Base-by-base conservation (phyloP, 768 basidiomycete species). In the Clitopilus hobsonii region DNA sequence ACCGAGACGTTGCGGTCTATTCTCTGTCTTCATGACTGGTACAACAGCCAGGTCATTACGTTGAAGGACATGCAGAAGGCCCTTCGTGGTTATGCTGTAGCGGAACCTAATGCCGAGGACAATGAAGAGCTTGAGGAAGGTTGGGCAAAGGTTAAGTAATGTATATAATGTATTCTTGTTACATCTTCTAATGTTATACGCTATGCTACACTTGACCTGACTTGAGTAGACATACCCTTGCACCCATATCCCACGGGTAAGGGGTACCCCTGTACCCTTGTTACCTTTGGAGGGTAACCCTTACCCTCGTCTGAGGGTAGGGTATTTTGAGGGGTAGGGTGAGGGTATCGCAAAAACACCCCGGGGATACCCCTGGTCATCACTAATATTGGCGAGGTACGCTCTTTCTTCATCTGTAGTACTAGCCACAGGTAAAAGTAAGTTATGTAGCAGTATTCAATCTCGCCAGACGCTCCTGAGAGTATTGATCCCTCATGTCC, bases 11-110 rank as follows among this genome's bases (percentile, higher is more conserved):
- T 53, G 10, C 38, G 47, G 6, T 27, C 54, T 3, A 16, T 58
- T 5, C 27, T 58, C 16, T 58, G 57, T 32, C 51, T 56, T 45
- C 51, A 52, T 23, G 50, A 30, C 10, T 74, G 72, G 71, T 66
- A 63, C 38, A 3, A 11, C 20, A 10, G 60, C 6, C 64, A 62
- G n/a, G 36, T 54, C 22, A 50, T 61, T 2, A 58, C 57, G 18
- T 25, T 49, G 28, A 38, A 53, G 8, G 60, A 61, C 41, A 25
- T 63, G 27, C 14, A 14, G 22, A 41, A 56, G 13, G 60, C 36
- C 36, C 55, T 52, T 8, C 28, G 49, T 1, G 24, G 11, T n/a
- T 18, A 56, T 2, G 38, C 50, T 16, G 57, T 55, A 13, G 45
- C 54, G 13, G 25, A 52, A 18, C 54, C 54, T 14, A 48, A 53